Evolutionary conservation across 1,284 basidiomycete species (phyloP).

Genomic region (Irpex sp.): DNA sequence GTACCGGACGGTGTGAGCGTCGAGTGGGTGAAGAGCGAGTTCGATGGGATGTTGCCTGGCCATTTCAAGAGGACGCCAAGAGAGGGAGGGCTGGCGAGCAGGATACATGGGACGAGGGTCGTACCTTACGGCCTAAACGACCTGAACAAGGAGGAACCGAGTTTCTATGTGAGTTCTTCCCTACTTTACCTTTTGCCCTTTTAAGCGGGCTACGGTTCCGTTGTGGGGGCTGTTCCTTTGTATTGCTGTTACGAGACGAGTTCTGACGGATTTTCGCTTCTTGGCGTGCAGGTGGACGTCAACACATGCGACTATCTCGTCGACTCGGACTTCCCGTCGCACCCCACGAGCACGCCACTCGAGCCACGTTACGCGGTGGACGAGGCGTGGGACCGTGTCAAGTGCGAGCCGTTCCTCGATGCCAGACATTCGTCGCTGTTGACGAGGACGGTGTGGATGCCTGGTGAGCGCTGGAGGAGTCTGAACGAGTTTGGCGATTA

Average conservation of each 20-base stretch:
- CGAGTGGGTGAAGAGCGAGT: constrained; percentile 87
- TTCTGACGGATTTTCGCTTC: constrained; percentile 2
- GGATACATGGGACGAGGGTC: constrained; percentile 58
- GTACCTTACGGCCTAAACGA: constrained; percentile 81
- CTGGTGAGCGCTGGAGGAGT: constrained; percentile 61
- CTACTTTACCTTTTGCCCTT: not conserved
- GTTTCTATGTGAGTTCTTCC: constrained; percentile 68
- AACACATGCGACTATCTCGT: constrained; percentile 83
- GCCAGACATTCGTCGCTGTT: constrained; percentile 66
- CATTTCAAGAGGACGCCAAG: constrained; percentile 54
- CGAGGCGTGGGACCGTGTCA: constrained; percentile 70
- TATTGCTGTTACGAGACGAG: not conserved
- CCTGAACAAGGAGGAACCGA: constrained; percentile 76
- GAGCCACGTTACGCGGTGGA: constrained; percentile 81
- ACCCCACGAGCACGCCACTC: constrained; percentile 47
- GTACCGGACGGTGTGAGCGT: constrained; percentile 82
- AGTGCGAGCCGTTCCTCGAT: constrained; percentile 82
- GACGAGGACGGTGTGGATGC: constrained; percentile 77
- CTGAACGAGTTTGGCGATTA: constrained; percentile 70
- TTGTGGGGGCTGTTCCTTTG: not conserved
- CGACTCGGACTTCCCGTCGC: constrained; percentile 78
- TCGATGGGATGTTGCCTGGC: constrained; percentile 85
- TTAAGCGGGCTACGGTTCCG: not conserved
- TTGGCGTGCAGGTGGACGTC: constrained; percentile 59
- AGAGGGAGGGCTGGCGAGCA: constrained; percentile 50